Base-by-base conservation (phyloP, 1,139 yeast species). In the Meyerozyma sp. region DNA sequence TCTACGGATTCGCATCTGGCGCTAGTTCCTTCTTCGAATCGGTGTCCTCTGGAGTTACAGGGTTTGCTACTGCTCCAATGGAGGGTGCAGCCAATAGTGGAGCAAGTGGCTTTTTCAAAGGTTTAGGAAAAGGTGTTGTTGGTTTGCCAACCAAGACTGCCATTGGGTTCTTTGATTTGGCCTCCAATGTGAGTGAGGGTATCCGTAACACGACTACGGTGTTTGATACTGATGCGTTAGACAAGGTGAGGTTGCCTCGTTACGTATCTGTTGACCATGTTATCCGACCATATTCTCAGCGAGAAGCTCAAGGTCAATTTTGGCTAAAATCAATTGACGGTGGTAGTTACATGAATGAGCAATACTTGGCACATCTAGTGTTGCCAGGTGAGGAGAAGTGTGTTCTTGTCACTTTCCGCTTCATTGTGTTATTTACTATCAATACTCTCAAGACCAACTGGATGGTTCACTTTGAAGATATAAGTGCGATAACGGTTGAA, bases 91-190 rank as follows among this genome's bases (percentile, higher is more conserved):
- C 75, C 21, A 73, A 77, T 44, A 95, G 84, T 39, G 98, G 98
- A 9, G 82, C 98, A 0, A 72, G 82, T 1, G 98, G 98, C 0
- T 93, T 94, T 59, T 82, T 94, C 66, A 88, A 81, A 59, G 98
- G 99, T 0, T 62, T 94, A 8, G 98, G 98, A 7, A 87, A 84
- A 56, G 98, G 98, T n/a, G 61, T 94, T 20, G 80, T 94, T 44
- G 98, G 98, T 0, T 68, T 94, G 34, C 98, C 98, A 0, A 90
- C 98, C 0, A 94, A 94, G 65, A 89, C 98, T 0, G 96, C 97
- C 0, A 90, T 93, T 56, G 99, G 99, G 7, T 63, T 93, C 29
- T 84, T 94, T 56, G 99, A 94, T 59, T 72, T 94, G 51, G 96
- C 98, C 0, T 85, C 89, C 40, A 91, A 89, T 63, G 83, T 93